Evolutionary conservation across 2,329 filamentous ascomycete species (phyloP), one percentile per base, ranked within the genome.

Genomic region (Geosmithia flava): DNA sequence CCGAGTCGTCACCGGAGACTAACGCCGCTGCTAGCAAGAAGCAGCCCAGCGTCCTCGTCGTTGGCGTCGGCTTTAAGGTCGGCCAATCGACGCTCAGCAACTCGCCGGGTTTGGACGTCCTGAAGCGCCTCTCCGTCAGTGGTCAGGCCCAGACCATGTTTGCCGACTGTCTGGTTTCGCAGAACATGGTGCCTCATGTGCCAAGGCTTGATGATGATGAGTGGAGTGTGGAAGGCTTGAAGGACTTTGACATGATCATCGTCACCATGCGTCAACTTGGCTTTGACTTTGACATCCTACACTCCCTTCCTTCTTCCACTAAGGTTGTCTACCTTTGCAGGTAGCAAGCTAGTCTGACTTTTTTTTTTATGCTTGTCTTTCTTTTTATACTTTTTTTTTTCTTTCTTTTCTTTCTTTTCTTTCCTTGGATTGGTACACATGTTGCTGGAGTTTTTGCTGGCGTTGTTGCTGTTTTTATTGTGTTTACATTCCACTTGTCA

Each of bases 61-160:
- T 68, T 0, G 72, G 71, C 0, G 60, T 74, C 23, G 72, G 71
- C 7, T 75, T 75, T 60, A 75, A 75, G 56, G 56, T 61, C 4
- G 72, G 72, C 3, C 71, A 75, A 52, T 64, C 67, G 0, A 65
- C 68, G 44, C 56, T 75, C 2, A 66, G 62, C 49, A 69, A 72
- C 45, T 1, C 76, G 80, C 59, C 46, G 10, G 46, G 37, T 2
- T 15, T 47, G 17, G 23, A 42, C 23, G 7, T 47, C 10, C n/a
- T 29, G 11, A 42, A 37, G 46, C 19, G 20, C 15, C 40, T 43
- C 37, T 11, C 20, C 17, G 15, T 11, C 10, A 30, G 8, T 29
- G 40, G 40, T 8, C 7, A 47, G 16, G 46, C 20, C n/a, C 37
- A 47, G 20, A 20, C 41, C 11, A n/a, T 17, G 16, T 47, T 47